Percentiles rank a stretch among this genome's conserved stretches.
These are phyloP conservation scores for Anastatica hierochuntica DNA, from an alignment of 345 rosid genomes.

Conservation along the genomic window DNA sequence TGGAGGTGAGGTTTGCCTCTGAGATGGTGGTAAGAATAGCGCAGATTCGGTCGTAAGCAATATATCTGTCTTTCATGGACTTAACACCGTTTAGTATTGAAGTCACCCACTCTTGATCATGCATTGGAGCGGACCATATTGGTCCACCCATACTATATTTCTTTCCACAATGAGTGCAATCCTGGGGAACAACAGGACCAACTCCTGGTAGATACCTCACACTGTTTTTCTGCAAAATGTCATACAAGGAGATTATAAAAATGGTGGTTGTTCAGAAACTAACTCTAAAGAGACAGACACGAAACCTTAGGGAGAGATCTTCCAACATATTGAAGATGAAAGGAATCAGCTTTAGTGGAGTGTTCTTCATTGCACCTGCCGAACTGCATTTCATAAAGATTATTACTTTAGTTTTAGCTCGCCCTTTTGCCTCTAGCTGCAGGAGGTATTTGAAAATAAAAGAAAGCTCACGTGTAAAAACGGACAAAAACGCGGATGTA, in stretches of 20 bases:
- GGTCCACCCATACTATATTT: conserved; percentile 96
- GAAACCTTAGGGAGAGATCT: conserved; percentile 74
- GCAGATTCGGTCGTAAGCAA: conserved; percentile 81
- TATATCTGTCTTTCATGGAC: conserved; percentile 73
- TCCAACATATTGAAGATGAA: conserved; percentile 87
- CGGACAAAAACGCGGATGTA: no score
- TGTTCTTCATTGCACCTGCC: no score
- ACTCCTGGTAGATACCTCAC: conserved; percentile 87
- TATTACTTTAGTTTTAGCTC: no score
- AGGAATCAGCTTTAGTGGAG: conserved; percentile 43
- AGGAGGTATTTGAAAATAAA: no score
- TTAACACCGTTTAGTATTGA: conserved; percentile 55
- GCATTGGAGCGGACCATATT: conserved; percentile 95
- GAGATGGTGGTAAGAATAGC: conserved; percentile 85
- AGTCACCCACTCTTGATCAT: conserved; percentile 83
- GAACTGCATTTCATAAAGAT: no score
- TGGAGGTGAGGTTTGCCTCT: conserved; percentile 40
- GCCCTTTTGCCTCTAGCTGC: no score
- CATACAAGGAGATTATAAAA: not conserved
- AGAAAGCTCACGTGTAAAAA: no score
- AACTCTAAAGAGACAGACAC: not conserved
- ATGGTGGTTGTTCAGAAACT: not conserved
- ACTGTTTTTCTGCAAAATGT: conserved; percentile 52
- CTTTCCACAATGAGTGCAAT: conserved; percentile 82
- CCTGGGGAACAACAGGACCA: conserved; percentile 83